Percentiles rank a stretch among this genome's conserved stretches.
These are phyloP conservation scores for Cryptosporidium viatorum DNA, from an alignment of 169 alveolate species.

Conservation along the genomic window DNA sequence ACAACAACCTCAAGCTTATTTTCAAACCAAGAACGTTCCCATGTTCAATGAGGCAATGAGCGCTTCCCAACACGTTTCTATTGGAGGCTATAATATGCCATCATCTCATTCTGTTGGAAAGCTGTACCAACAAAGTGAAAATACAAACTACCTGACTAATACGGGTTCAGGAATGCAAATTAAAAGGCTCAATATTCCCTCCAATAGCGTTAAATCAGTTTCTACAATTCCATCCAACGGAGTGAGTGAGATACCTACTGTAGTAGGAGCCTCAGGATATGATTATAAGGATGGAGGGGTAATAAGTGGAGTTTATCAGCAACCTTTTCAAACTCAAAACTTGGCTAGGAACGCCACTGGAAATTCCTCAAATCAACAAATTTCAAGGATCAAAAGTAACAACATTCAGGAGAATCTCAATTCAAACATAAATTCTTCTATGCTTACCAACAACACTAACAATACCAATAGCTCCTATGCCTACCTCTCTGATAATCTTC, in stretches of 20 bases:
- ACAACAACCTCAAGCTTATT: conserved; percentile 15
- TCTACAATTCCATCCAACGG: conserved; percentile 21
- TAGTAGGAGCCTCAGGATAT: not conserved
- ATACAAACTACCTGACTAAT: not conserved
- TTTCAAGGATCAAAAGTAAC: not conserved
- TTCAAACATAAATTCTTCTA: not conserved
- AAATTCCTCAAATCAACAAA: conserved; percentile 10
- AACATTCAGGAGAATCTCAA: conserved; percentile 14
- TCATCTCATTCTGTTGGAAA: not conserved
- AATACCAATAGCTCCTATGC: not conserved
- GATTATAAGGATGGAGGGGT: not conserved
- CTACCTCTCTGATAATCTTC: conserved; percentile 4
- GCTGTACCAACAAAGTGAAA: not conserved
- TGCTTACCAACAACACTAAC: not conserved
- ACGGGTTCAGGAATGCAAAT: not conserved
- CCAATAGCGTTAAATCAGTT: conserved; percentile 22
- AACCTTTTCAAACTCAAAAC: conserved; percentile 5
- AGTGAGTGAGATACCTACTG: not conserved
- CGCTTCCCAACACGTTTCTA: not conserved
- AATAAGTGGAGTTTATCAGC: not conserved
- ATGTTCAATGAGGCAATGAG: not conserved
- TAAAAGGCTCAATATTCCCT: conserved; percentile 27
- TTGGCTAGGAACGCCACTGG: conserved; percentile 13
- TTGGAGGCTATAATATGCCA: not conserved
- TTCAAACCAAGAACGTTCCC: conserved; percentile 29